These are phyloP conservation scores for Singerocomus rubriflavus DNA, from an alignment of 1,284 basidiomycete species.

Conservation along the genomic window DNA sequence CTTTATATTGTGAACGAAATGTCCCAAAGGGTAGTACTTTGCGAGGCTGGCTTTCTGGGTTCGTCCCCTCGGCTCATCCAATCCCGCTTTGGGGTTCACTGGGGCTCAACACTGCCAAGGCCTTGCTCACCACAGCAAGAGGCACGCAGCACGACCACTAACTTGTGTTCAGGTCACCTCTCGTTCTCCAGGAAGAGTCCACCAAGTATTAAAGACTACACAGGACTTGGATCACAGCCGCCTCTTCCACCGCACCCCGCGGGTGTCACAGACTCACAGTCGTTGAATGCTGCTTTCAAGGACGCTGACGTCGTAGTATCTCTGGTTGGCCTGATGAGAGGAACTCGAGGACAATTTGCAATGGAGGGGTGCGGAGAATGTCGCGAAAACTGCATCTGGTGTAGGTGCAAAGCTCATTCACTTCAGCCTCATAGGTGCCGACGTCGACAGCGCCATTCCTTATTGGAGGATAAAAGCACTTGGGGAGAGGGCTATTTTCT, in stretches of 20 bases:
- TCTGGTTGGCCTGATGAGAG: conserved; percentile 62
- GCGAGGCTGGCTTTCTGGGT: conserved; percentile 24
- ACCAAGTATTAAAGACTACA: conserved; percentile 30
- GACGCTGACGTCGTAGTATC: conserved; percentile 58
- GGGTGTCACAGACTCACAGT: conserved; percentile 50
- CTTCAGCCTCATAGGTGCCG: conserved; percentile 60
- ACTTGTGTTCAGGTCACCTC: conserved; percentile 51
- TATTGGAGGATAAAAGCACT: conserved; percentile 63
- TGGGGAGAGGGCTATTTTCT: conserved; percentile 52
- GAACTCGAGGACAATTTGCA: conserved; percentile 55
- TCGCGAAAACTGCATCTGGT: conserved; percentile 47
- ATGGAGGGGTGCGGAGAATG: conserved; percentile 60
- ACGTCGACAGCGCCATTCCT: conserved; percentile 44
- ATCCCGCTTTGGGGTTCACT: background rate
- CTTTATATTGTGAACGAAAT: conserved; percentile 1
- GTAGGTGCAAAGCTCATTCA: conserved; percentile 56
- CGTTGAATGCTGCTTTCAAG: conserved; percentile 46
- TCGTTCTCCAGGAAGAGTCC: conserved; percentile 44
- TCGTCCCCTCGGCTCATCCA: conserved; percentile 8
- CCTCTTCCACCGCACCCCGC: conserved; percentile 43
- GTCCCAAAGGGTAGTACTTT: conserved; percentile 18
- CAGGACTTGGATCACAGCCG: conserved; percentile 21
- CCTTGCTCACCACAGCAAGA: conserved; percentile 32
- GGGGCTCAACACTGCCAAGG: conserved; percentile 58
- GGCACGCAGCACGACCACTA: conserved; percentile 3